Evolutionary conservation across 768 basidiomycete genomes (phyloP).

Genomic region (Amanita rimosa): DNA sequence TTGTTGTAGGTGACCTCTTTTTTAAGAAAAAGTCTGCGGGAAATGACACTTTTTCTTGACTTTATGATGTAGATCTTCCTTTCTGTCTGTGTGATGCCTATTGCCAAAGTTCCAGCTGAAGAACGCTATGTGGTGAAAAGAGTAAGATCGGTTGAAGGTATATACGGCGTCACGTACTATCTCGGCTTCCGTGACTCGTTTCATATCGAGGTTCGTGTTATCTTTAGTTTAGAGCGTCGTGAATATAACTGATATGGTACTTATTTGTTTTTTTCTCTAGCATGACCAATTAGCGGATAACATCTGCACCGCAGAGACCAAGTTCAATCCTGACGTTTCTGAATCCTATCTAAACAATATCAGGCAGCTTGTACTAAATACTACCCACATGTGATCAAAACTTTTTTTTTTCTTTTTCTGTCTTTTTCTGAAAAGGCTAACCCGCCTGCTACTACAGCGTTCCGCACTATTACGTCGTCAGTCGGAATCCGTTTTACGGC

Average conservation of each 20-base stretch:
- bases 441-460: constrained; percentile 21
- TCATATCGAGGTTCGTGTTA: constrained; percentile 27
- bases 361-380: constrained; percentile 21
- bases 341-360: constrained; percentile 27
- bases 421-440: not conserved
- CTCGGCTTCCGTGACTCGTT: constrained; percentile 56
- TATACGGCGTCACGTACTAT: constrained; percentile 52
- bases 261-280: constrained; percentile 12
- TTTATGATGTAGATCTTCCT: constrained; percentile 42
- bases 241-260: too few relatives aligned
- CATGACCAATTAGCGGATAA: constrained; percentile 35
- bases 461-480: constrained; percentile 46
- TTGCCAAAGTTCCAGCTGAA: constrained; percentile 33
- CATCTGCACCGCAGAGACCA: constrained; percentile 38
- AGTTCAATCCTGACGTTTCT: constrained; percentile 21
- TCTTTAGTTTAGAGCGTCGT: not conserved
- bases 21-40: not conserved
- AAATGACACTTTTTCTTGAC: not conserved
- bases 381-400: constrained; percentile 59
- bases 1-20: constrained; percentile 33
- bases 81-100: constrained; percentile 40
- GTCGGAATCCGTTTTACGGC: constrained; percentile 23
- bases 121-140: constrained; percentile 49
- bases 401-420: too few relatives aligned
- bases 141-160: constrained; percentile 44